Percentiles rank a stretch among this genome's conserved stretches.
Evolutionary conservation across 805 yeast genomes (phyloP).

Genomic region (Spathaspora hagerdaliae): DNA sequence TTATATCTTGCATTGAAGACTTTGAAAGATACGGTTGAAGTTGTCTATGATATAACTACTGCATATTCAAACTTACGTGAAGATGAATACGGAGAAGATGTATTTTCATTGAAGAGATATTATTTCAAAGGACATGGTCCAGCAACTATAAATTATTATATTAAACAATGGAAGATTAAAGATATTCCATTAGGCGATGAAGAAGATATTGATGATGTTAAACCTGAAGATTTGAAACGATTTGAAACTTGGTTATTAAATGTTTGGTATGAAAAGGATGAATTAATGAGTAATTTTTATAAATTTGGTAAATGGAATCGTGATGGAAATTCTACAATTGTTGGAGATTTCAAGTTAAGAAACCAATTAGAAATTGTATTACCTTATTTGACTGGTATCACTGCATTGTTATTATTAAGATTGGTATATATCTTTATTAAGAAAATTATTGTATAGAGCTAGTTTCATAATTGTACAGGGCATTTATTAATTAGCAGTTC

Average conservation of each 20-base stretch:
- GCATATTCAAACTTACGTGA: conserved; percentile 71
- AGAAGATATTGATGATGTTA: conserved; percentile 38
- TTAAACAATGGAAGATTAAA: conserved; percentile 51
- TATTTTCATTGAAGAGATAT: conserved; percentile 59
- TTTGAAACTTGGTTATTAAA: conserved; percentile 75
- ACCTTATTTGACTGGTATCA: conserved; percentile 8
- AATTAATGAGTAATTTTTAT: conserved; percentile 58
- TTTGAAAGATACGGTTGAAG: conserved; percentile 49
- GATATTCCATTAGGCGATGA: conserved; percentile 59
- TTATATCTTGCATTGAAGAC: conserved; percentile 60
- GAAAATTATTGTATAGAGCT: conserved; percentile 1
- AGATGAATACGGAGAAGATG: conserved; percentile 71
- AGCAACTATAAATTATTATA: conserved; percentile 54
- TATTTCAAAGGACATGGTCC: conserved; percentile 76
- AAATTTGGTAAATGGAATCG: conserved; percentile 47
- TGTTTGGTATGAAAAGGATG: conserved; percentile 79
- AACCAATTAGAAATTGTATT: conserved; percentile 12
- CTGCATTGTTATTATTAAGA: conserved; percentile 6
- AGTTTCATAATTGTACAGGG: not conserved
- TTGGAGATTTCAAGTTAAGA: conserved; percentile 22
- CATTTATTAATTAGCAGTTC: not conserved
- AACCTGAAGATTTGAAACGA: conserved; percentile 35
- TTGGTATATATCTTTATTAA: conserved; percentile 2
- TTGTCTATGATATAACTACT: conserved; percentile 76
- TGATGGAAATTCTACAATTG: conserved; percentile 15